Conservation (phyloP, 2,329 filamentous ascomycete species). For the Colletotrichum sojae region DNA sequence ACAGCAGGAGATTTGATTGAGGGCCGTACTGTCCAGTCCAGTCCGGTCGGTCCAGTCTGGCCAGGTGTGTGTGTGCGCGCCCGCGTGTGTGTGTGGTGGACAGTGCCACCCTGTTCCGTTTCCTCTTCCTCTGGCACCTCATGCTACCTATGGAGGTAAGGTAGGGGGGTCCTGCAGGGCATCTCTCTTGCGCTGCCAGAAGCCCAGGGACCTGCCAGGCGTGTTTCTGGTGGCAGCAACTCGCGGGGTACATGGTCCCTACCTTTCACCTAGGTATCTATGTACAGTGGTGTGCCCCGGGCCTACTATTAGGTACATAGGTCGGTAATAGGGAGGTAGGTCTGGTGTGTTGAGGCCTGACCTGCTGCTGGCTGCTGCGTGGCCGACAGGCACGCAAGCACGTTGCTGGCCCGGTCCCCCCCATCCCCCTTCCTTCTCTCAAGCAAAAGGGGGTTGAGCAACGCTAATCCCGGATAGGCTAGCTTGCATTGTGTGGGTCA, state of each 20-base stretch:
- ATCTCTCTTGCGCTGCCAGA: not conserved
- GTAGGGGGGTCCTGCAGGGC: not conserved
- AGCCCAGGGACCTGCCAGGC: not conserved
- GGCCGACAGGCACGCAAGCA: constrained; percentile 18
- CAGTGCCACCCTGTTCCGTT: constrained; percentile 32
- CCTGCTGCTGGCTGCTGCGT: constrained; percentile 20
- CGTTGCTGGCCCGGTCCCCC: constrained; percentile 24
- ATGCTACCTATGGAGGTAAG: too few species aligned
- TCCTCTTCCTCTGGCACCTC: not conserved
- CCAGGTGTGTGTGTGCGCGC: not conserved
- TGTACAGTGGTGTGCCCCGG: too few species aligned
- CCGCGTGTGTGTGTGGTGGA: too few species aligned
- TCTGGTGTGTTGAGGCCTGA: constrained; percentile 14
- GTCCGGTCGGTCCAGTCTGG: too few species aligned
- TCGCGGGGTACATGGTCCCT: not conserved
- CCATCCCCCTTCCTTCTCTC: not conserved
- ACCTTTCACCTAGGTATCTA: too few species aligned
- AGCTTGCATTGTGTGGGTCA: constrained; percentile 23
- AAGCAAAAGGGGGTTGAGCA: constrained; percentile 37
- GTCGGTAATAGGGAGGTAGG: not conserved
- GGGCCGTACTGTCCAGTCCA: too few species aligned
- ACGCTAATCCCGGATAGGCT: constrained; percentile 23
- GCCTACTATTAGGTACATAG: not conserved
- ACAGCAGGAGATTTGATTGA: constrained; percentile 36
- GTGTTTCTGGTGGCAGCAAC: not conserved